These are phyloP conservation scores for Areca catechu DNA, from an alignment of 176 grass and related monocot genomes.

Conservation along the genomic window DNA sequence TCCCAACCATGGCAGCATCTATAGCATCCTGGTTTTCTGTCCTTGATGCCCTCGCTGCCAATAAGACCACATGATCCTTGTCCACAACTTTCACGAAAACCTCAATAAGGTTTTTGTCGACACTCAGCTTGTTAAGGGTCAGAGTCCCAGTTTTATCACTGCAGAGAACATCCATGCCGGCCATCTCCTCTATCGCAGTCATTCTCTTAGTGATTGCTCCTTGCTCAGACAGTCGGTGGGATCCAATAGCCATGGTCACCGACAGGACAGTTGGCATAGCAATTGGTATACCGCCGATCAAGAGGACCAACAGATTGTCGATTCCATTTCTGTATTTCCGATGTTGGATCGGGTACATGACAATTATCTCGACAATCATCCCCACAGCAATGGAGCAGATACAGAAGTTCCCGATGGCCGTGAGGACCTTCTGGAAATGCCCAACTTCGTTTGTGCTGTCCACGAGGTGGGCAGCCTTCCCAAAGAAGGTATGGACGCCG, in stretches of 20 bases:
- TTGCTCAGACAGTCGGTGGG: not conserved
- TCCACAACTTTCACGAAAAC: too few species aligned
- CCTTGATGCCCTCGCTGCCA: too few species aligned
- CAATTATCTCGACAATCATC: constrained; percentile 16
- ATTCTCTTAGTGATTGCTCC: constrained; percentile 12
- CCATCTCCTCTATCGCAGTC: constrained; percentile 5
- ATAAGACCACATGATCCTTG: too few species aligned
- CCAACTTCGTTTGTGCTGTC: constrained; percentile 26
- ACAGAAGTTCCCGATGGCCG: constrained; percentile 22
- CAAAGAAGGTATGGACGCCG: constrained; percentile 24
- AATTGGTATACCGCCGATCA: constrained; percentile 8
- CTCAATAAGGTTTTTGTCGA: not conserved
- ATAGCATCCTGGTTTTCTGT: too few species aligned
- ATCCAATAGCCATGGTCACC: constrained; percentile 5
- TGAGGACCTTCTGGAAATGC: constrained; percentile 20
- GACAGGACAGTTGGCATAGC: constrained; percentile 4
- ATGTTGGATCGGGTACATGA: constrained; percentile 24
- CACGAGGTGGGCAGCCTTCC: constrained; percentile 24
- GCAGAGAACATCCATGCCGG: constrained; percentile 3
- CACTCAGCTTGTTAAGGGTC: constrained; percentile 1
- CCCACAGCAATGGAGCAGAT: constrained; percentile 18
- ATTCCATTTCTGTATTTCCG: not conserved
- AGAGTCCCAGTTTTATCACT: constrained; percentile 7
- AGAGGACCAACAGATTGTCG: constrained; percentile 5
- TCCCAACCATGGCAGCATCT: too few species aligned